Conservation (phyloP, 306 rosid genomes). For the Lablab purpureus region DNA sequence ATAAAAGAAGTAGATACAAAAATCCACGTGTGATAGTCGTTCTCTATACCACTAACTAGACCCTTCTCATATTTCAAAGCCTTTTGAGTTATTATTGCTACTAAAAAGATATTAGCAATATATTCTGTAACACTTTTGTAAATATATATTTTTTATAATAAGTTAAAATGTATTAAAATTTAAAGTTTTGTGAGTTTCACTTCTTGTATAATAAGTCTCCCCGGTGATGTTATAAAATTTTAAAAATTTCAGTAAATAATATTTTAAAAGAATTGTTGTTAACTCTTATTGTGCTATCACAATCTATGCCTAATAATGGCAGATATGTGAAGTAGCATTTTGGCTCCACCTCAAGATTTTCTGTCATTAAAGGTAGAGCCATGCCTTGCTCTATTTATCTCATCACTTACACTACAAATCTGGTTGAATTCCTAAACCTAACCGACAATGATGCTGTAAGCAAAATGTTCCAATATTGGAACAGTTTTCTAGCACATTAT, state of each 20-base stretch:
- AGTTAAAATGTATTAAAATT: not conserved
- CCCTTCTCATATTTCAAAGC: too few species aligned
- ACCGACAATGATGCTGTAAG: not conserved
- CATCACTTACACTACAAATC: not conserved
- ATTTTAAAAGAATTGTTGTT: too few species aligned
- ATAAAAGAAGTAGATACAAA: not conserved
- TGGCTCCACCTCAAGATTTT: conserved; percentile 33
- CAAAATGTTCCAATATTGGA: not conserved
- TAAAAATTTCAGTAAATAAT: too few species aligned
- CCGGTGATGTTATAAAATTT: too few species aligned
- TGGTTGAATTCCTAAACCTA: conserved; percentile 7
- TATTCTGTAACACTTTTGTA: too few species aligned
- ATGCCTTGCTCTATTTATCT: conserved; percentile 12
- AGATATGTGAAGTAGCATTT: conserved; percentile 25
- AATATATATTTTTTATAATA: not conserved
- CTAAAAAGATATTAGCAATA: too few species aligned
- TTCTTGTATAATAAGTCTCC: not conserved
- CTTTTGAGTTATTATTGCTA: too few species aligned
- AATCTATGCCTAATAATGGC: conserved; percentile 38
- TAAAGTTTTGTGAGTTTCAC: not conserved
- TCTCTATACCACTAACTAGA: too few species aligned
- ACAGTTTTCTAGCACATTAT: not conserved
- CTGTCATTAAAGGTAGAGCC: not conserved
- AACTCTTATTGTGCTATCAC: not conserved
- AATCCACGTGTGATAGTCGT: too few species aligned